phyloP scores from a whole-genome alignment of 1,284 basidiomycete genomes.

The Leccinum fuscescens region DNA sequence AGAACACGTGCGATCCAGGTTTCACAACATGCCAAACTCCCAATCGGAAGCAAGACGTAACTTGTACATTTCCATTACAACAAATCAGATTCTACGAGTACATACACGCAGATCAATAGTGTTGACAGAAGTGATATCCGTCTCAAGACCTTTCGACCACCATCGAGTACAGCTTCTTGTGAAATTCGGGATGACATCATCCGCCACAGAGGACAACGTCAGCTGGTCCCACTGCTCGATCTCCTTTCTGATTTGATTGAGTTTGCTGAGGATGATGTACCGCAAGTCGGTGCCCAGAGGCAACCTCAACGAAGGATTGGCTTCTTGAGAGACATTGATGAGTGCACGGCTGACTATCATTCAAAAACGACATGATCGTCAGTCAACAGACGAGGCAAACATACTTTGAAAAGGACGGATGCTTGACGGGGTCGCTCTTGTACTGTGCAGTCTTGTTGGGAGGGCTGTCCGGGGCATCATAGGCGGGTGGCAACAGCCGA shows the following conservation, averaged over 20 bases:
- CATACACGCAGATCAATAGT: too few relatives aligned
- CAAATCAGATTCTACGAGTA: too few relatives aligned
- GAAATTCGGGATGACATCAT: slow-evolving; percentile 18
- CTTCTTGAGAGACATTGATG: slow-evolving; percentile 17
- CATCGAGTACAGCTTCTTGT: slow-evolving; percentile 6
- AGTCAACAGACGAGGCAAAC: background rate
- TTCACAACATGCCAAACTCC: too few relatives aligned
- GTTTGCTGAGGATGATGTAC: slow-evolving; percentile 15
- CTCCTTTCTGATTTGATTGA: slow-evolving; percentile 17
- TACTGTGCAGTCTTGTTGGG: background rate
- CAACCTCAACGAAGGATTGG: slow-evolving; percentile 23
- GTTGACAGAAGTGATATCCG: background rate
- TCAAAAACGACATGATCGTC: background rate
- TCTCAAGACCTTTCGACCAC: background rate
- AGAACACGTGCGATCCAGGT: too few relatives aligned
- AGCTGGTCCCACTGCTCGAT: slow-evolving; percentile 19
- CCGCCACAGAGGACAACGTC: slow-evolving; percentile 19
- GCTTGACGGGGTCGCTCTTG: slow-evolving; percentile 12
- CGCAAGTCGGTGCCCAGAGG: slow-evolving; percentile 22
- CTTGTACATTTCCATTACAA: too few relatives aligned
- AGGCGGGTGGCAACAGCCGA: slow-evolving; percentile 13
- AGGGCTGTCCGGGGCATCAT: slow-evolving; percentile 16
- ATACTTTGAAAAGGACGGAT: background rate
- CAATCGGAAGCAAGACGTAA: too few relatives aligned
- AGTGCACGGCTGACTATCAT: slow-evolving; percentile 19